These are phyloP conservation scores for Nepenthes gracilis DNA, from an alignment of 148 eudicot genomes.

Conservation along the genomic window DNA sequence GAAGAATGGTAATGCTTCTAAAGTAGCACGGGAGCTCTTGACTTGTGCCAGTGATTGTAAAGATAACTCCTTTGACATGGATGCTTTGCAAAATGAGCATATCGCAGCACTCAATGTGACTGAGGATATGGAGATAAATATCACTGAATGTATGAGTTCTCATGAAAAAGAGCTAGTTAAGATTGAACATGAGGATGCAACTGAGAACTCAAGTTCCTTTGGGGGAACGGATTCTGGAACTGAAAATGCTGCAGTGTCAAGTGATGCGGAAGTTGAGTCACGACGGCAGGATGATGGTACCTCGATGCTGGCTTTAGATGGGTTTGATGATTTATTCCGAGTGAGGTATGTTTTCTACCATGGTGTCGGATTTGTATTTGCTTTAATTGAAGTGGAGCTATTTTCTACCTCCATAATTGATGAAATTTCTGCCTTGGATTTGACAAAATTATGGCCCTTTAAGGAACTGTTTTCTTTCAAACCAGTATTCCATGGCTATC, in stretches of 20 bases:
- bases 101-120: constrained; percentile 1
- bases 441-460: too few relatives aligned
- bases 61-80: constrained; percentile 15
- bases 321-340: constrained; percentile 19
- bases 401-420: too few relatives aligned
- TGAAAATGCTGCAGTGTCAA: constrained; percentile 13
- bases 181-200: constrained; percentile 18
- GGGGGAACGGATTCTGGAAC: constrained; percentile 17
- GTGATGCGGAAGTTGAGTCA: constrained; percentile 31
- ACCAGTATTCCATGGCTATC: too few relatives aligned
- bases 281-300: constrained; percentile 20
- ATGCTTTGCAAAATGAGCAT: constrained; percentile 12
- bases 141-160: constrained; percentile 15
- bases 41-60: constrained; percentile 22
- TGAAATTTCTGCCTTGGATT: too few relatives aligned
- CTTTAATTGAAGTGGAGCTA: too few relatives aligned
- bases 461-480: too few relatives aligned
- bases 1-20: constrained; percentile 7
- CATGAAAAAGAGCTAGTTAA: constrained; percentile 13
- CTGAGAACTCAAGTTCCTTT: constrained; percentile 58
- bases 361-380: too few relatives aligned
- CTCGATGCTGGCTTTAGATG: constrained; percentile 16
- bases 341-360: constrained; percentile 16
- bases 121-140: constrained; percentile 17
- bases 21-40: constrained; percentile 18